Evolutionary conservation across 441 rosid species (phyloP).

Genomic region (Jatropha podagrica): DNA sequence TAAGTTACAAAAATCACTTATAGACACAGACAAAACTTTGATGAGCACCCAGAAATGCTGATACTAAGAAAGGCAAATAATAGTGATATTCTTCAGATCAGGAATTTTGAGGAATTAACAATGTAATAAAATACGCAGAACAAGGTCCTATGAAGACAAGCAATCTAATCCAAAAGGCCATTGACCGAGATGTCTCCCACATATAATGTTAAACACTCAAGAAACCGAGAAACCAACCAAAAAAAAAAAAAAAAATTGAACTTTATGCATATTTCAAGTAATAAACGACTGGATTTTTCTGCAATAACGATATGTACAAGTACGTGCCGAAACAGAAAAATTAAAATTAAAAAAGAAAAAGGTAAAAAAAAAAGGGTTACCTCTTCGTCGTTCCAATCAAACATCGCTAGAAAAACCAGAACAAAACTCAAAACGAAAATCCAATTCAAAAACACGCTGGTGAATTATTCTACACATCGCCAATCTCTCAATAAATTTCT

Average conservation of each 20-base stretch:
- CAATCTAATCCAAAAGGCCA: too few species aligned
- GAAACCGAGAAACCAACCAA: not conserved
- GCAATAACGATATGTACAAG: not conserved
- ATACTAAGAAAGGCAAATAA: not conserved
- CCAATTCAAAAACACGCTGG: slow-evolving; percentile 31
- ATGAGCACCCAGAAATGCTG: not conserved
- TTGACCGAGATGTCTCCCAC: not conserved
- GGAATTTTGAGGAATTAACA: not conserved
- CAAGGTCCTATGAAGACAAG: too few species aligned
- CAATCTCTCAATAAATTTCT: slow-evolving; percentile 22
- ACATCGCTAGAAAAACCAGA: slow-evolving; percentile 58
- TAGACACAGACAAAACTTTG: not conserved
- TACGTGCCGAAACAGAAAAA: not conserved
- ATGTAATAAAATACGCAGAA: not conserved
- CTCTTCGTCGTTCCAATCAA: slow-evolving; percentile 99
- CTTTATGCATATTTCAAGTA: not conserved
- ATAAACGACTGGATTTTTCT: not conserved
- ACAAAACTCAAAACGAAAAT: slow-evolving; percentile 28
- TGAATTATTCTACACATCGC: slow-evolving; percentile 59
- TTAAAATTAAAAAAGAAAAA: not conserved
- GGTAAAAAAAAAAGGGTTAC: slow-evolving; percentile 28
- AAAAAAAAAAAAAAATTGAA: not conserved
- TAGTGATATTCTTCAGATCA: not conserved
- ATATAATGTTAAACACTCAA: not conserved
- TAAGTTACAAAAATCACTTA: not conserved